Evolutionary conservation across 345 rosid species (phyloP).

Genomic region (Citrus medica): DNA sequence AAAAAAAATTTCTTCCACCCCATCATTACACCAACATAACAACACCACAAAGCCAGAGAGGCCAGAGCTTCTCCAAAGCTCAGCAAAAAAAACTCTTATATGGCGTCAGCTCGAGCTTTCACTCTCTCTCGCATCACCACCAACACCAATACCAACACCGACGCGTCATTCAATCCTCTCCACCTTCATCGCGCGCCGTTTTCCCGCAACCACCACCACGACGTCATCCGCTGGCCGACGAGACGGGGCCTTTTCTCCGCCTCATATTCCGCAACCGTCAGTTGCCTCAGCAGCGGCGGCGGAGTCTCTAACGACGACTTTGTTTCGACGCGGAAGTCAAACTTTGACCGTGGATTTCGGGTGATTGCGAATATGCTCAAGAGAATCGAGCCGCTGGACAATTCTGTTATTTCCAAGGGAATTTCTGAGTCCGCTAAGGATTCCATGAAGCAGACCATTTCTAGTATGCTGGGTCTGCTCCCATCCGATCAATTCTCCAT

Average conservation of each 20-base stretch:
- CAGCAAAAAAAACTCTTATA: neutral
- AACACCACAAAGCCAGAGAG: slow-evolving; percentile 7
- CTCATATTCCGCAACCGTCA: slow-evolving; percentile 24
- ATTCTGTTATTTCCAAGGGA: slow-evolving; percentile 66
- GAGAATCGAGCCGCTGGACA: slow-evolving; percentile 78
- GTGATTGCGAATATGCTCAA: slow-evolving; percentile 81
- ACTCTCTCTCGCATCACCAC: slow-evolving; percentile 38
- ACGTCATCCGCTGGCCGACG: neutral
- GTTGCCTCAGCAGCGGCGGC: slow-evolving; percentile 63
- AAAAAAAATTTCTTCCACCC: neutral
- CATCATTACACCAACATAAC: neutral
- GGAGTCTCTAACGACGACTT: slow-evolving; percentile 70
- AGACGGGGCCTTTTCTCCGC: slow-evolving; percentile 21
- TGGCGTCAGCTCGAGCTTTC: slow-evolving; percentile 49
- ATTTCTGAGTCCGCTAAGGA: slow-evolving; percentile 84
- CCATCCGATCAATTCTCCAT: slow-evolving; percentile 82
- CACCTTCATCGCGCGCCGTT: slow-evolving; percentile 15
- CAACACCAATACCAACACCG: slow-evolving; percentile 27
- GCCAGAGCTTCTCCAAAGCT: neutral
- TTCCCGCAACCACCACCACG: neutral
- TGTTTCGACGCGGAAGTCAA: slow-evolving; percentile 73
- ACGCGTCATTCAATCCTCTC: slow-evolving; percentile 9
- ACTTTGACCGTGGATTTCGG: slow-evolving; percentile 61
- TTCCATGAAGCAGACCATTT: slow-evolving; percentile 91
- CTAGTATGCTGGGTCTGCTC: slow-evolving; percentile 86